These are phyloP conservation scores for Fraxinus velutina DNA, from an alignment of 305 asterid genomes.

Conservation along the genomic window DNA sequence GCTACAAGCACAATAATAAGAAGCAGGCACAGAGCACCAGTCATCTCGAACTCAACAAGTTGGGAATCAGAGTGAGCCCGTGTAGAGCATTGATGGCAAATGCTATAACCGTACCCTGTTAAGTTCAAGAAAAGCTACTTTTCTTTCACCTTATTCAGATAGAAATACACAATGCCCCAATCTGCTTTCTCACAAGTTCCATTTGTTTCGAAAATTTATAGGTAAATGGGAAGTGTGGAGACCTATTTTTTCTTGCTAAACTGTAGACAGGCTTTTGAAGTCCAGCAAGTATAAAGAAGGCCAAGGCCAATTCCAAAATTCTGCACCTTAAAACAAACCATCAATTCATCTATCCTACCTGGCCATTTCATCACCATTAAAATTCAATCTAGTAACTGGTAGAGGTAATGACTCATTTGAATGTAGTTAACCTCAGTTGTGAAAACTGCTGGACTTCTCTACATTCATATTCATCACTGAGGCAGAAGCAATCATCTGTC, in stretches of 20 bases:
- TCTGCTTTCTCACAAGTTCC: neutral
- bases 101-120: neutral
- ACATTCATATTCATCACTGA: neutral
- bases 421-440: neutral
- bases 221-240: neutral
- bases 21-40: neutral
- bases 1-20: neutral
- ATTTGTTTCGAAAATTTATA: neutral
- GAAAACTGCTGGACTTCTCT: neutral
- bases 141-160: neutral
- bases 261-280: neutral
- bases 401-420: neutral
- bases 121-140: neutral
- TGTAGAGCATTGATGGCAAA: neutral
- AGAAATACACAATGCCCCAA: neutral
- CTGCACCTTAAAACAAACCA: neutral
- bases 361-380: neutral
- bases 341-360: neutral
- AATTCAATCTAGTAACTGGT: neutral
- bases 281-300: neutral
- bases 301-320: neutral
- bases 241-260: neutral
- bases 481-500: neutral
- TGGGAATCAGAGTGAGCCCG: neutral
- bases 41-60: neutral